Evolutionary conservation across 1,139 yeast genomes (phyloP).

Genomic region (Scheffersomyces quercinus): DNA sequence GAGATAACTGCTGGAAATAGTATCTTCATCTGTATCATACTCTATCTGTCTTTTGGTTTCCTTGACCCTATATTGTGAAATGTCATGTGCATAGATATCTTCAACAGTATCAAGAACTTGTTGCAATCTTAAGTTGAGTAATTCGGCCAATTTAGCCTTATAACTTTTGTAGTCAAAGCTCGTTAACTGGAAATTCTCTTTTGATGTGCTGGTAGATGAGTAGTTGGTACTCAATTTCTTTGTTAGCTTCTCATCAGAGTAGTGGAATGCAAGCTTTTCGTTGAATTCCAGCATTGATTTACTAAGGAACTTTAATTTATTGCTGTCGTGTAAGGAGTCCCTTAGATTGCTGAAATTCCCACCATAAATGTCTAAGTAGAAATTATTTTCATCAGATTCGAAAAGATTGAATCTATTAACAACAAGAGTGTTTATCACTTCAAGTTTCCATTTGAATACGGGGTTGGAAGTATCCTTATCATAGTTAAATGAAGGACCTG

Average conservation of each 20-base stretch:
- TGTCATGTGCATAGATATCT: constrained; percentile 10
- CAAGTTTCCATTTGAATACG: constrained; percentile 32
- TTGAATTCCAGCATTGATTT: constrained; percentile 20
- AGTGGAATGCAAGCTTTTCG: constrained; percentile 20
- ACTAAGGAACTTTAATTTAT: constrained; percentile 2
- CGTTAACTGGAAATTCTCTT: background rate
- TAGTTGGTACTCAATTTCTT: constrained; percentile 21
- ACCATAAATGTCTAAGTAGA: constrained; percentile 29
- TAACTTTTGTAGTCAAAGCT: constrained; percentile 37
- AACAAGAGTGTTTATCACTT: constrained; percentile 30
- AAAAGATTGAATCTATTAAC: constrained; percentile 29
- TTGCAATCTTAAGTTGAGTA: constrained; percentile 36
- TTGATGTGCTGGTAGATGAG: constrained; percentile 7
- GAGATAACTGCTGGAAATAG: constrained; percentile 50
- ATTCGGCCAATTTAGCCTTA: constrained; percentile 39
- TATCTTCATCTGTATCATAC: constrained; percentile 50
- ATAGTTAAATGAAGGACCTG: constrained; percentile 18
- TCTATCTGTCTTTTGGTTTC: constrained; percentile 53
- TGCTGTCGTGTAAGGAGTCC: constrained; percentile 28
- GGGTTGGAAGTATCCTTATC: constrained; percentile 21
- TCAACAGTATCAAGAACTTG: constrained; percentile 31
- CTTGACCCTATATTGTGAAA: constrained; percentile 34
- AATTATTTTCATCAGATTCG: constrained; percentile 18
- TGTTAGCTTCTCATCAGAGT: constrained; percentile 26
- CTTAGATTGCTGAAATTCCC: constrained; percentile 22